These are phyloP conservation scores for Lactifluus hygrophoroides DNA, from an alignment of 768 basidiomycete genomes.

Conservation along the genomic window DNA sequence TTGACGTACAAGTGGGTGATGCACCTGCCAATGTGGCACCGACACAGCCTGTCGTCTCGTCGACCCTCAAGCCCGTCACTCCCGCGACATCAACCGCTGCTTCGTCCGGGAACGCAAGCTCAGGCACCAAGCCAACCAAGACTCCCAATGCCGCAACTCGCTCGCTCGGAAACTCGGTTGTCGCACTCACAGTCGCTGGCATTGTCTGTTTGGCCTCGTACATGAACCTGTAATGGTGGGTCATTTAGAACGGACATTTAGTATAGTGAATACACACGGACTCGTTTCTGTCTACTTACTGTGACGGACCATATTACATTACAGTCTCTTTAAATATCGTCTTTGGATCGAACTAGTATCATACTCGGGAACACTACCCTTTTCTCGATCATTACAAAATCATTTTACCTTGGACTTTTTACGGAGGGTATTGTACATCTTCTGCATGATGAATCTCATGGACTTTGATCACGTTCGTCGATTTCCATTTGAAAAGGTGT, in stretches of 20 bases:
- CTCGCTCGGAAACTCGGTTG: neutral
- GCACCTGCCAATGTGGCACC: constrained; percentile 42
- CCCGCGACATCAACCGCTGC: neutral
- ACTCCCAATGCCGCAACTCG: neutral
- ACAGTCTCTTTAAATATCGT: neutral
- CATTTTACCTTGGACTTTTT: neutral
- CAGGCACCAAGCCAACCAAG: neutral
- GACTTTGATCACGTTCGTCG: neutral
- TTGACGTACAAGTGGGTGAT: constrained; percentile 63
- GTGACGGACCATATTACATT: neutral
- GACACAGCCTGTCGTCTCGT: constrained; percentile 56
- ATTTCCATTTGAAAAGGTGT: too few species aligned
- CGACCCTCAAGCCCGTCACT: constrained; percentile 39
- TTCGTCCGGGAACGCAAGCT: neutral
- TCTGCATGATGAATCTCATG: neutral
- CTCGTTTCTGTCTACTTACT: neutral
- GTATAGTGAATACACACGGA: neutral
- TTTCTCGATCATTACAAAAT: neutral
- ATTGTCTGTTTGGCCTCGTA: constrained; percentile 1
- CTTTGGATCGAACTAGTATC: neutral
- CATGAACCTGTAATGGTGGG: neutral
- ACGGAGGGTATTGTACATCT: neutral
- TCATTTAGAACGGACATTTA: neutral
- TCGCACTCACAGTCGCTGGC: neutral
- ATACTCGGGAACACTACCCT: neutral